Evolutionary conservation across 2,329 filamentous ascomycete genomes (phyloP), one percentile per base, ranked within the genome.

Genomic region (Aspergillus amoenus): DNA sequence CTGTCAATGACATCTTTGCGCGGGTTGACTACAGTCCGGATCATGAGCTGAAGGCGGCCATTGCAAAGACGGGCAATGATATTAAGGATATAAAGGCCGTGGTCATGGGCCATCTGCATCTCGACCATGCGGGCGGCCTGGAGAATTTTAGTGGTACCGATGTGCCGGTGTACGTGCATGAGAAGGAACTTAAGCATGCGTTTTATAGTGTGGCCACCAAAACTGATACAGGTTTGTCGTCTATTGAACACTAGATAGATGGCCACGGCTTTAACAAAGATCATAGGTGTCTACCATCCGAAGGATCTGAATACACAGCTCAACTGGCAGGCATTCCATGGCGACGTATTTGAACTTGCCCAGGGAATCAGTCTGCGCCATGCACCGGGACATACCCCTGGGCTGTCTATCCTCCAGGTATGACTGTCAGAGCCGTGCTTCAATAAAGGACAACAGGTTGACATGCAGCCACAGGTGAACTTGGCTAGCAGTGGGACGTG

Each of bases 51-150:
- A 68, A 70, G 0, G 66, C 65, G 0, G 74, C 74, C 2, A 75
- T 77, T 43, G 64, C 67, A 45, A 62, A 64, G 12, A 68, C 72
- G 0, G 74, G 77, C 17, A 66, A 80, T 49, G 70, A 74, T 43
- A 75, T 81, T 49, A 73, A 76, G 45, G 77, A 81, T 61, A 67
- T 81, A 24, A 80, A 80, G 62, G 71, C 74, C 17, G 72, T 81
- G 9, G 72, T 81, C 3, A 72, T 81, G 21, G 76, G 78, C 2
- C 79, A 81, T 55, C 65, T 81, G 27, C 78, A 81, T 60, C 60
- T 80, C 3, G 78, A 81, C 58, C 78, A 81, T 60, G 79, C 79
- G 0, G 79, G 79, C 3, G 78, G 79, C 0, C 64, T 81, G 0
- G 77, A 80, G 47, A 69, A 79, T 47, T 81, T 81, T 46, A 39